Percentiles rank a stretch among this genome's conserved stretches.
phyloP scores from a whole-genome alignment of 768 basidiomycete species.

The Boletus subcaerulescens region DNA sequence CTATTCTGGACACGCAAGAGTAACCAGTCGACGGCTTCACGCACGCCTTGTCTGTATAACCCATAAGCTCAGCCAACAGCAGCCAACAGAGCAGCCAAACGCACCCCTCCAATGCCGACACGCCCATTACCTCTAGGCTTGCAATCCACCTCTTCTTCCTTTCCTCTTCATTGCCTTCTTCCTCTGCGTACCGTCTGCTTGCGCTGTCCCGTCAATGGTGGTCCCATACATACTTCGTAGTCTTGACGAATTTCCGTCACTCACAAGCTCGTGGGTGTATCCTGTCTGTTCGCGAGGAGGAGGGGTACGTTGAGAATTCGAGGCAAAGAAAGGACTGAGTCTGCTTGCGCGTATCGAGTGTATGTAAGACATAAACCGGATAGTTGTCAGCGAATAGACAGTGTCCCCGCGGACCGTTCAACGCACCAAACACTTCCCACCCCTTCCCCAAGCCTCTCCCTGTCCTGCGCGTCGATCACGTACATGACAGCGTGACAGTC shows the following conservation, averaged over 20 bases:
- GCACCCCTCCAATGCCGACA: too few relatives aligned
- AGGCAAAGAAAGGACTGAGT: conserved; percentile 83
- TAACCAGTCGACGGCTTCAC: conserved; percentile 91
- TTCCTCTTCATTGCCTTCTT: conserved; percentile 44
- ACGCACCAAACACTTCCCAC: conserved; percentile 95
- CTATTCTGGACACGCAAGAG: conserved; percentile 93
- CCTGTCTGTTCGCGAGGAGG: conserved; percentile 95
- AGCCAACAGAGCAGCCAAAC: not conserved
- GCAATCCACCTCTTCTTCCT: conserved; percentile 55
- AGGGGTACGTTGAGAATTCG: conserved; percentile 82
- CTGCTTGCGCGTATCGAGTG: conserved; percentile 34
- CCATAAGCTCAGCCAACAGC: not conserved
- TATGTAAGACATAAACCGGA: too few relatives aligned
- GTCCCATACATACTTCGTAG: conserved; percentile 85
- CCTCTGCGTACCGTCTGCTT: conserved; percentile 48
- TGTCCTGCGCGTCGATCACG: conserved; percentile 85
- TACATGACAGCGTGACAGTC: conserved; percentile 97
- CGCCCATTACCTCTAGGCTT: conserved; percentile 67
- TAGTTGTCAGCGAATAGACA: not conserved
- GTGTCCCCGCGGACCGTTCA: too few relatives aligned
- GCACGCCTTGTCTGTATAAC: conserved; percentile 70
- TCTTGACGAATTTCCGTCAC: conserved; percentile 89
- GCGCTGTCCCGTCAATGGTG: conserved; percentile 71
- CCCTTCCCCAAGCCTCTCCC: conserved; percentile 91
- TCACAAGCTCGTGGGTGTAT: conserved; percentile 72